Evolutionary conservation across 345 rosid species (phyloP).

Genomic region (Eucalyptus regnans): DNA sequence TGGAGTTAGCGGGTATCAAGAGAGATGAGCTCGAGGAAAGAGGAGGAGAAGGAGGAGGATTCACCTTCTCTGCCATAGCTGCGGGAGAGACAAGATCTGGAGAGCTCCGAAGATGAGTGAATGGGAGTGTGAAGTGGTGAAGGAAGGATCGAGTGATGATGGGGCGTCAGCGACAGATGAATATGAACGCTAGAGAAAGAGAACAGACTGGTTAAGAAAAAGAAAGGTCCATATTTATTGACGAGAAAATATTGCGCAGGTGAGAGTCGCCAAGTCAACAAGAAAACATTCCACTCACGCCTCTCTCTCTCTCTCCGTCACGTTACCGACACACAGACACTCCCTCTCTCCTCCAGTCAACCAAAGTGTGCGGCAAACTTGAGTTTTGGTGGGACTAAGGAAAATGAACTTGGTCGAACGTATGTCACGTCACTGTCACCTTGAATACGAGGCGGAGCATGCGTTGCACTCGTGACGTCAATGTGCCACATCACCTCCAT

Average conservation of each 20-base stretch:
- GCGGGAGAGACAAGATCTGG: background rate
- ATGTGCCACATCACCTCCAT: background rate
- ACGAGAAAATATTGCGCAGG: background rate
- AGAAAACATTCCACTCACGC: background rate
- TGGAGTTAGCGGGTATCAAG: background rate
- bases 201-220: background rate
- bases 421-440: background rate
- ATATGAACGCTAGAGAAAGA: background rate
- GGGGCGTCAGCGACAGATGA: background rate
- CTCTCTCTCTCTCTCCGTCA: too few species aligned
- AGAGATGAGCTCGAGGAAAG: background rate
- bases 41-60: background rate
- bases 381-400: background rate
- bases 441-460: background rate
- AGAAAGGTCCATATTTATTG: background rate
- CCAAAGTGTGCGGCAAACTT: background rate
- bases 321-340: background rate
- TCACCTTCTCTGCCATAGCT: slow-evolving; percentile 17
- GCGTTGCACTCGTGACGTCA: background rate
- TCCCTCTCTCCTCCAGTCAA: background rate
- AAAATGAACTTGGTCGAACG: background rate
- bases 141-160: too few species aligned
- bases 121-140: background rate
- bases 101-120: background rate
- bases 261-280: background rate